phyloP scores from a whole-genome alignment of 306 rosid species.

The Vigna angularis region DNA sequence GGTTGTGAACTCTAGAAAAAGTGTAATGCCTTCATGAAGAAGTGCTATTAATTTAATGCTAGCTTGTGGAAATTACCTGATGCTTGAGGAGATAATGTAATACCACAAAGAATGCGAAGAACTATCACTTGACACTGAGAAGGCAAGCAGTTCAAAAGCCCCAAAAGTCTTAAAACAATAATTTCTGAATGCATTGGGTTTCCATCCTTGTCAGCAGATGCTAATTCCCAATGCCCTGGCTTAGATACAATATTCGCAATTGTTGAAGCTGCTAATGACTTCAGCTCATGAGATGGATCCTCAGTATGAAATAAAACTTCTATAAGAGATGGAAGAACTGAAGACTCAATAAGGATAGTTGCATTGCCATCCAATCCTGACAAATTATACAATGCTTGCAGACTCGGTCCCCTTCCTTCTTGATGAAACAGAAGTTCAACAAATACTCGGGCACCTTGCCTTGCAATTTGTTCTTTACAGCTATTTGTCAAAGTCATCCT shows the following conservation, averaged over 20 bases:
- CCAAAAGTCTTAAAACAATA: slow-evolving; percentile 48
- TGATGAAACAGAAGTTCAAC: slow-evolving; percentile 56
- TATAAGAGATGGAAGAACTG: slow-evolving; percentile 57
- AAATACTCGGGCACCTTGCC: slow-evolving; percentile 57
- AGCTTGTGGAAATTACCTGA: slow-evolving; percentile 50
- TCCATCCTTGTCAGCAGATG: slow-evolving; percentile 64
- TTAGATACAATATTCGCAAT: slow-evolving; percentile 67
- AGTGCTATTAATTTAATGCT: not conserved
- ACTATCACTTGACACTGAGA: slow-evolving; percentile 54
- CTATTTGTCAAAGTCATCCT: slow-evolving; percentile 64
- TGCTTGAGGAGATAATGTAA: slow-evolving; percentile 65
- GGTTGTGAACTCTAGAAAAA: not conserved
- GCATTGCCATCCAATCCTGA: slow-evolving; percentile 65
- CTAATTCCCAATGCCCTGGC: slow-evolving; percentile 73
- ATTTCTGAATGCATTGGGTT: slow-evolving; percentile 61
- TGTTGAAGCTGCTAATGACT: slow-evolving; percentile 60
- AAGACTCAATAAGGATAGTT: slow-evolving; percentile 48
- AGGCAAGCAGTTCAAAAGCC: slow-evolving; percentile 41
- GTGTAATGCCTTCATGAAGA: not conserved
- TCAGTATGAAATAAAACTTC: slow-evolving; percentile 51
- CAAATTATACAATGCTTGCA: slow-evolving; percentile 65
- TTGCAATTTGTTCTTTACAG: slow-evolving; percentile 68
- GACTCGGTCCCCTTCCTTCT: slow-evolving; percentile 59
- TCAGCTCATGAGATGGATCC: slow-evolving; percentile 49
- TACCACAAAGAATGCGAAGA: slow-evolving; percentile 63